Base-by-base conservation (phyloP, 495 filamentous ascomycete species). In the Aspergillus sclerotioniger region DNA sequence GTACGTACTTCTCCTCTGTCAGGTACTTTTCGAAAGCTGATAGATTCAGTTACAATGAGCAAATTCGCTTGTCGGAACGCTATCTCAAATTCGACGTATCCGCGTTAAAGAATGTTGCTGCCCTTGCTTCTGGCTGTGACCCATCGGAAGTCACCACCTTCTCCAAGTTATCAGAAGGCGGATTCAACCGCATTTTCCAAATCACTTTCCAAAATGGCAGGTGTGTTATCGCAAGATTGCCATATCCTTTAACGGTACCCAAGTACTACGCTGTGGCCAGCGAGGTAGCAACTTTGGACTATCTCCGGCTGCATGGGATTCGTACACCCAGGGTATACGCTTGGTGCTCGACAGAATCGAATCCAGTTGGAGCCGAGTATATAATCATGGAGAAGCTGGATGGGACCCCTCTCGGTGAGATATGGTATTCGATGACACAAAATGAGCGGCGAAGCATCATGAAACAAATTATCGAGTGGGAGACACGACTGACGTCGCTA, bases 231-330 rank as follows among this genome's bases (percentile, higher is more conserved):
- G 66, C 65, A 4, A 50, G 66, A 53, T 8, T 72, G 6, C 69
- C 69, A 0, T 70, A 68, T 51, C 57, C 59, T 7, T 48, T 49
- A 7, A 67, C 67, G 3, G 46, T 41, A 35, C 71, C 70, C 20
- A 57, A 62, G 19, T 57, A 67, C 21, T 58, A 66, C 31, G 43
- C 65, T 7, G 62, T 67, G 6, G 69, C 69, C 16, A 76, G 73
- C 63, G 73, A 76, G 53, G 71, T 63, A 3, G 73, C 73, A 3
- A 76, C 73, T n/a, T 44, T 76, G 48, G 62, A 63, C 19, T 73
- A 67, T 57, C 65, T 71, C 13, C 63, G 65, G 6, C 43, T 56
- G 6, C 61, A 64, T 44, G 58, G 64, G 7, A 56, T 72, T 29
- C 63, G 62, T 13, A 65, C 57, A 16, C 65, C 67, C 0, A 43